phyloP scores from a whole-genome alignment of 371 early-diverging fungal species.

The Capniomyces stellatus region DNA sequence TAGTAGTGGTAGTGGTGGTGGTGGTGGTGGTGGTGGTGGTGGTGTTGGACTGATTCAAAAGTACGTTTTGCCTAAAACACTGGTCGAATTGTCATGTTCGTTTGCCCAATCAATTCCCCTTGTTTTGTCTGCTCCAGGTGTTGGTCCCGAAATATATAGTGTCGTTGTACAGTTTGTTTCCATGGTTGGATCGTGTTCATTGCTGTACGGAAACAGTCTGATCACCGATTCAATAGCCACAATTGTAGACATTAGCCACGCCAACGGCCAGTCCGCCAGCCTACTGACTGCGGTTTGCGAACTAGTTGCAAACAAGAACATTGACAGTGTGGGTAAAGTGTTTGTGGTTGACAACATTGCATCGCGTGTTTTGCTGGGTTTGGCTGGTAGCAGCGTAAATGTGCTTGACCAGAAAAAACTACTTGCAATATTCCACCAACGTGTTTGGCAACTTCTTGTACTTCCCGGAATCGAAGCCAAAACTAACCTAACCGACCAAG shows the following conservation, averaged over 20 bases:
- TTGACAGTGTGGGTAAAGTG: background rate
- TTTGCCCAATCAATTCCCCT: too few species aligned
- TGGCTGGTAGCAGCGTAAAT: background rate
- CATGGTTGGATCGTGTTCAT: background rate
- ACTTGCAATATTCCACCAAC: conserved; percentile 24
- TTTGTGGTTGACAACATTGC: background rate
- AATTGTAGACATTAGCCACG: background rate
- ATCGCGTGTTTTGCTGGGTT: background rate
- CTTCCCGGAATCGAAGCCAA: conserved; percentile 16
- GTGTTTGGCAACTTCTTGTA: conserved; percentile 19
- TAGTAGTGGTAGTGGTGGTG: background rate
- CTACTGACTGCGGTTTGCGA: background rate
- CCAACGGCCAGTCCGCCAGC: background rate
- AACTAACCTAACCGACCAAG: conserved; percentile 41
- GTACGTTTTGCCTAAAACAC: too few species aligned
- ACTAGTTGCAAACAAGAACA: background rate
- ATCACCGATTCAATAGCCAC: background rate
- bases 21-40: too few species aligned
- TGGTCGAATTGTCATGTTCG: too few species aligned
- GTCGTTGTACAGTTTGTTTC: background rate
- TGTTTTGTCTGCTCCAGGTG: too few species aligned
- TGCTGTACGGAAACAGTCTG: background rate
- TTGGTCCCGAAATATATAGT: too few species aligned
- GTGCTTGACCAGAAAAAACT: conserved; percentile 1
- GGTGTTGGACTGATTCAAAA: too few species aligned